Evolutionary conservation across 129 eudicot genomes (phyloP).

Genomic region (Flaveria trinervia): DNA sequence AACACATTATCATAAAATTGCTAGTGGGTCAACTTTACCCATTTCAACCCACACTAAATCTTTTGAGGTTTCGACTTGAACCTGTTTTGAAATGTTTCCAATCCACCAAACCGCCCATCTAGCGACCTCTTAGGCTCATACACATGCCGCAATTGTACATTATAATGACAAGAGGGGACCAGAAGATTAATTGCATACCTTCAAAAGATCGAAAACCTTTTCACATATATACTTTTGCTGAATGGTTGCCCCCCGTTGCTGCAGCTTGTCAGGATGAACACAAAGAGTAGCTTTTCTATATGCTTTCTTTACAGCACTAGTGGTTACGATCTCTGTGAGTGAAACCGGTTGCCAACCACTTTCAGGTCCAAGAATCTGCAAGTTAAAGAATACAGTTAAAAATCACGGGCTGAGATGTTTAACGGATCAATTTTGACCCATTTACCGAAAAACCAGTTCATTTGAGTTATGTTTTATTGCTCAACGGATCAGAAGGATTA

Average conservation of each 20-base stretch:
- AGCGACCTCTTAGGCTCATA: background rate
- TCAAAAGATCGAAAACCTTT: constrained; percentile 97
- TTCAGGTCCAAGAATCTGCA: constrained; percentile 84
- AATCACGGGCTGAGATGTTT: background rate
- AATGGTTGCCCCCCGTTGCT: constrained; percentile 91
- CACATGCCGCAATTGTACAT: background rate
- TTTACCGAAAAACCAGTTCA: background rate
- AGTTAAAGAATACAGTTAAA: constrained; percentile 19
- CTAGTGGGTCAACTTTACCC: constrained; percentile 4
- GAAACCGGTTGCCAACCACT: constrained; percentile 96
- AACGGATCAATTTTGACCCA: background rate
- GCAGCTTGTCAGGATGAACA: constrained; percentile 98
- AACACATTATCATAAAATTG: background rate
- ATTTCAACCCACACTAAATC: background rate
- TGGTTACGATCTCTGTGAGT: constrained; percentile 66
- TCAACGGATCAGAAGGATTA: too few species aligned
- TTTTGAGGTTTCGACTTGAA: background rate
- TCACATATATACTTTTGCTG: constrained; percentile 95
- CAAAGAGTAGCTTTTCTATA: constrained; percentile 90
- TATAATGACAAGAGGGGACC: background rate
- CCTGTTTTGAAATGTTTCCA: background rate
- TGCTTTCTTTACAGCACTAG: constrained; percentile 90
- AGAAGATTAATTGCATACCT: constrained; percentile 51
- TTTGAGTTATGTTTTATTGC: background rate
- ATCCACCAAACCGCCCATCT: background rate